A percentile compares a stretch with the other conserved stretches of the same genome.
Conservation (phyloP, 2,329 filamentous ascomycete species). For the Endothia cerciana region DNA sequence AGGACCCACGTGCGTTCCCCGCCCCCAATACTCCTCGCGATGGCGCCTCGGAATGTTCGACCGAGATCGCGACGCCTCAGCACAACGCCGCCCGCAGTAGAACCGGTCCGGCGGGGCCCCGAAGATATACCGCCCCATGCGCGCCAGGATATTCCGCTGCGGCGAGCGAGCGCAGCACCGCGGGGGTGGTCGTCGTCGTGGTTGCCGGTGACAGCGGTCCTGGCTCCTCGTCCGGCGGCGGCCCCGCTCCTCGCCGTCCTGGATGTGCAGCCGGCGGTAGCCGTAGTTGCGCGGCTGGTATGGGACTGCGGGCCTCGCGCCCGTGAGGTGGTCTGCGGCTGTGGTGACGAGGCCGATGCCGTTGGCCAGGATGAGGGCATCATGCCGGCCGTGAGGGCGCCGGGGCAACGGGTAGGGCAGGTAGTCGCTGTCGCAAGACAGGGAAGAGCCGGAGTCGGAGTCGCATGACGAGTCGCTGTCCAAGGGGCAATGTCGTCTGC, state of each 20-base stretch:
- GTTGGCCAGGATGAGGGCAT: background rate
- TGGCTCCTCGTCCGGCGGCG: background rate
- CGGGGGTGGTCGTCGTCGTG: background rate
- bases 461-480: background rate
- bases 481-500: background rate
- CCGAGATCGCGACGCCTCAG: background rate
- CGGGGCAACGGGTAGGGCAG: background rate
- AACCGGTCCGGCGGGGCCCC: conserved; percentile 12
- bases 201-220: background rate
- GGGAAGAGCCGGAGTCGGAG: conserved; percentile 6
- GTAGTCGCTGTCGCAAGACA: background rate
- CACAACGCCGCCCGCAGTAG: background rate
- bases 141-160: conserved; percentile 18
- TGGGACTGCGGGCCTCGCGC: background rate
- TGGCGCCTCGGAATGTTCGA: conserved; percentile 20
- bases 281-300: conserved; percentile 9
- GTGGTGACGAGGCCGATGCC: background rate
- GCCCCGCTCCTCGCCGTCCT: conserved; percentile 15
- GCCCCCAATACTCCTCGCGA: conserved; percentile 25
- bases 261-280: conserved; percentile 23
- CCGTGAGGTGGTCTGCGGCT: too few species aligned
- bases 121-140: conserved; percentile 20
- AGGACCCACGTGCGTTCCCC: conserved; percentile 8
- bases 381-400: background rate
- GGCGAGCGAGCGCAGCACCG: background rate